These are phyloP conservation scores for Maudiozyma serrabonitensis DNA, from an alignment of 805 yeast species.

Conservation along the genomic window DNA sequence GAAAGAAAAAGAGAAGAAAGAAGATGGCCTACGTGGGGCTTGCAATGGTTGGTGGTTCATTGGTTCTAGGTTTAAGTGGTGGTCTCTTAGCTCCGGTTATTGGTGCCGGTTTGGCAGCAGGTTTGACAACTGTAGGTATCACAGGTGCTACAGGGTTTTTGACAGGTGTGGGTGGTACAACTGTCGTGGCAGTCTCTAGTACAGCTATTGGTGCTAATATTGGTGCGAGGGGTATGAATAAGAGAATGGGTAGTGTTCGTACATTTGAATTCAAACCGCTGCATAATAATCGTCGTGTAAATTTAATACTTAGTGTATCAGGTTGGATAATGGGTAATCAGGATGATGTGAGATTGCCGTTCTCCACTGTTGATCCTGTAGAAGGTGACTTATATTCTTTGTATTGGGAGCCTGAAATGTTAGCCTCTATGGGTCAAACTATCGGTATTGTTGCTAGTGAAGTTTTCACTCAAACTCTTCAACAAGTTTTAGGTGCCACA, in stretches of 20 bases:
- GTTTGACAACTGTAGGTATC: constrained; percentile 87
- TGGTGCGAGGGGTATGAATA: constrained; percentile 75
- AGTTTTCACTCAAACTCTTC: constrained; percentile 84
- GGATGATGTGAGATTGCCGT: constrained; percentile 94
- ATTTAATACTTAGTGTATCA: constrained; percentile 76
- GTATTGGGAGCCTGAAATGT: constrained; percentile 97
- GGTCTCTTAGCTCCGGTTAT: constrained; percentile 95
- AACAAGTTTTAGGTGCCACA: constrained; percentile 90
- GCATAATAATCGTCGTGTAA: constrained; percentile 82
- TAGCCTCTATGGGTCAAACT: constrained; percentile 92
- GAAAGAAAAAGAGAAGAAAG: constrained; percentile 53
- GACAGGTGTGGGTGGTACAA: constrained; percentile 96
- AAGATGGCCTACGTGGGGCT: constrained; percentile 82
- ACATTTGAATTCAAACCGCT: constrained; percentile 91
- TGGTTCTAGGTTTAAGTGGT: constrained; percentile 89
- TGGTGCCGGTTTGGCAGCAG: constrained; percentile 98
- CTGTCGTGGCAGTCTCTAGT: constrained; percentile 86
- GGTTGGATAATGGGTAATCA: constrained; percentile 97
- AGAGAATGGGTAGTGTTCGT: constrained; percentile 82
- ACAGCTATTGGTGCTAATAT: constrained; percentile 84
- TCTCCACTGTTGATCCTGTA: constrained; percentile 92
- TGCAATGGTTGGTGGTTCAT: constrained; percentile 93
- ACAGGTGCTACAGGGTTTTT: constrained; percentile 87
- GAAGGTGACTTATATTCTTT: constrained; percentile 93
- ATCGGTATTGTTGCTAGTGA: constrained; percentile 89